Conservation (phyloP, 192 early-diverging fungal species). For the Umbelopsis vinacea region DNA sequence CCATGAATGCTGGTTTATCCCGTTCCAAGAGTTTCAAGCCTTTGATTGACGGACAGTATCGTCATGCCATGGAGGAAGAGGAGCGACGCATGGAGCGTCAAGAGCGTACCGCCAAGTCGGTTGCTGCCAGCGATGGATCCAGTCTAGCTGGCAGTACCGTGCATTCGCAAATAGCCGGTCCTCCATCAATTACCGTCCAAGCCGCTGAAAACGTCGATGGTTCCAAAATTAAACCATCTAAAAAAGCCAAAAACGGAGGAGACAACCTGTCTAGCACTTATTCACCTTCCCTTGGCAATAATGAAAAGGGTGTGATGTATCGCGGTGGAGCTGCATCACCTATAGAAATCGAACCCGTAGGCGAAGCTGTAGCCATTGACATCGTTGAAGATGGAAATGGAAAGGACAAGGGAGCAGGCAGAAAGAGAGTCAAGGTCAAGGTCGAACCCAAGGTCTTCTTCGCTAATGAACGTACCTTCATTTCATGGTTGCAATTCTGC, state of each 20-base stretch:
- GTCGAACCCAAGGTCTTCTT: constrained; percentile 79
- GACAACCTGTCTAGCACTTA: not conserved
- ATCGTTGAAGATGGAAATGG: not conserved
- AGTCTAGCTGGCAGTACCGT: not conserved
- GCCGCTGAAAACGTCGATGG: not conserved
- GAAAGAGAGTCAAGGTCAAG: constrained; percentile 37
- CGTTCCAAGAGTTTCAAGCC: constrained; percentile 45
- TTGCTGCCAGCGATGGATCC: not conserved
- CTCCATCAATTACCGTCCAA: not conserved
- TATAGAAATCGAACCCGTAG: not conserved
- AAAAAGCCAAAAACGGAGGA: not conserved
- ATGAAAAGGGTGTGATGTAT: not conserved
- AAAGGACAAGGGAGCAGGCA: not conserved
- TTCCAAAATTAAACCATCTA: not conserved
- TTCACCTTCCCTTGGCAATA: not conserved
- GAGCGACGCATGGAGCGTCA: constrained; percentile 28
- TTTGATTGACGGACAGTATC: constrained; percentile 40
- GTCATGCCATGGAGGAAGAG: constrained; percentile 43
- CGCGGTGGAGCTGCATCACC: not conserved
- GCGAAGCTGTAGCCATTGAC: constrained; percentile 3
- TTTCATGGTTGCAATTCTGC: constrained; percentile 80
- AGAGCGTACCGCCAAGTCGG: not conserved
- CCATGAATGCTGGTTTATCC: constrained; percentile 32
- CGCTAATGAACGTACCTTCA: constrained; percentile 89
- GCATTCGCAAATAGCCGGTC: not conserved